These are phyloP conservation scores for Aspergillus candidus DNA, from an alignment of 2,329 filamentous ascomycete genomes.

Conservation along the genomic window DNA sequence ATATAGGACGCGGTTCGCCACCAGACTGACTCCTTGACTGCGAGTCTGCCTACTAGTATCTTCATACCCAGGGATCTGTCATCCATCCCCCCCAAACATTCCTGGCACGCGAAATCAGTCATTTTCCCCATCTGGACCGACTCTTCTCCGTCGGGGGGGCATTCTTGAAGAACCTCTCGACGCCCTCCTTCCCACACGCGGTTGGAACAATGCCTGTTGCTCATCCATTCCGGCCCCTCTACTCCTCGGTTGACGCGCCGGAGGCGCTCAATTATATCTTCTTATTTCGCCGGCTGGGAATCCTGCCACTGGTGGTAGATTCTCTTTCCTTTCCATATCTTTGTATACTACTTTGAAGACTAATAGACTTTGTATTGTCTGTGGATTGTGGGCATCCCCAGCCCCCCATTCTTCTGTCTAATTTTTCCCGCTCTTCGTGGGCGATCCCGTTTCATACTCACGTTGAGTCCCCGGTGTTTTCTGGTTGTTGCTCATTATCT, in stretches of 20 bases:
- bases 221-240: constrained; percentile 16
- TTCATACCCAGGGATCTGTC: neutral
- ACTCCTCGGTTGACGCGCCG: constrained; percentile 17
- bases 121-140: neutral
- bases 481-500: neutral
- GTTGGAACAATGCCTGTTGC: constrained; percentile 5
- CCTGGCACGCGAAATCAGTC: neutral
- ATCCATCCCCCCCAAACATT: neutral
- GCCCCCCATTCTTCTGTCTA: too few species aligned
- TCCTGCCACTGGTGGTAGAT: neutral
- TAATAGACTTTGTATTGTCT: too few species aligned
- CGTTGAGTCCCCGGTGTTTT: neutral
- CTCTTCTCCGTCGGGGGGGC: neutral
- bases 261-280: constrained; percentile 3
- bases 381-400: too few species aligned
- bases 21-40: too few species aligned
- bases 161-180: constrained; percentile 1
- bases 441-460: too few species aligned
- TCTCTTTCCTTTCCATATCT: constrained; percentile 3
- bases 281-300: constrained; percentile 6
- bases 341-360: neutral
- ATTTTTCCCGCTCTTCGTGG: too few species aligned
- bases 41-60: neutral
- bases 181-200: neutral
- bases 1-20: neutral